These are phyloP conservation scores for Cyberlindnera xylosilytica DNA, from an alignment of 805 yeast species.

Conservation along the genomic window DNA sequence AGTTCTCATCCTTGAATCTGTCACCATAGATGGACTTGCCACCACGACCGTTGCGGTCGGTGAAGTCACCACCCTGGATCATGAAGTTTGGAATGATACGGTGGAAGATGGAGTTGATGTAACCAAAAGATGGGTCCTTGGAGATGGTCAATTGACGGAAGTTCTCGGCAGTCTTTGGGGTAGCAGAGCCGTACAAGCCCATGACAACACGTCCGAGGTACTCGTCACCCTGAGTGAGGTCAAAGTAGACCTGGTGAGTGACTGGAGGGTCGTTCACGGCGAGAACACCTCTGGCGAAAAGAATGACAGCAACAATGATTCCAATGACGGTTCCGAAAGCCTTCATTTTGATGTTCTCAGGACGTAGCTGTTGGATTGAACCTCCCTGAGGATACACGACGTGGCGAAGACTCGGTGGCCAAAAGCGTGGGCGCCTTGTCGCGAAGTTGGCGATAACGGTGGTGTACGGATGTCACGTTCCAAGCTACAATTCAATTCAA, in stretches of 20 bases:
- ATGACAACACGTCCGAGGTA: constrained; percentile 76
- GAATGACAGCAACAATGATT: constrained; percentile 13
- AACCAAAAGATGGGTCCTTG: constrained; percentile 64
- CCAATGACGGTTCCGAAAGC: constrained; percentile 14
- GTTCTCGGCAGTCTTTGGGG: constrained; percentile 87
- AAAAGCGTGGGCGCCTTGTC: not conserved
- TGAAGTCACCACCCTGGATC: constrained; percentile 83
- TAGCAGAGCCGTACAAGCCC: constrained; percentile 84
- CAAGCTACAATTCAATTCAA: not conserved
- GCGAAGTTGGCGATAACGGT: not conserved
- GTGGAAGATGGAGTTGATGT: constrained; percentile 64
- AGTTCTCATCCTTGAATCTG: constrained; percentile 68
- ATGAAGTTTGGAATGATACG: constrained; percentile 68
- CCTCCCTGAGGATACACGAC: not conserved
- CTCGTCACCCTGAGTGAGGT: constrained; percentile 76
- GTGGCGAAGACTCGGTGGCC: constrained; percentile 1
- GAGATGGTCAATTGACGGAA: constrained; percentile 79
- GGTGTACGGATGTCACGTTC: constrained; percentile 6
- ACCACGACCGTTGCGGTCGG: constrained; percentile 66
- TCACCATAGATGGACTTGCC: constrained; percentile 73
- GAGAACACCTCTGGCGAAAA: constrained; percentile 16
- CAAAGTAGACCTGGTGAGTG: constrained; percentile 83
- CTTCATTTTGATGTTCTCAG: constrained; percentile 17
- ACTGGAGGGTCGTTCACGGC: constrained; percentile 35
- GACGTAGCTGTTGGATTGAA: not conserved